These are phyloP conservation scores for Agarophyton chilense DNA, from an alignment of 23 red algal species.

Conservation along the genomic window DNA sequence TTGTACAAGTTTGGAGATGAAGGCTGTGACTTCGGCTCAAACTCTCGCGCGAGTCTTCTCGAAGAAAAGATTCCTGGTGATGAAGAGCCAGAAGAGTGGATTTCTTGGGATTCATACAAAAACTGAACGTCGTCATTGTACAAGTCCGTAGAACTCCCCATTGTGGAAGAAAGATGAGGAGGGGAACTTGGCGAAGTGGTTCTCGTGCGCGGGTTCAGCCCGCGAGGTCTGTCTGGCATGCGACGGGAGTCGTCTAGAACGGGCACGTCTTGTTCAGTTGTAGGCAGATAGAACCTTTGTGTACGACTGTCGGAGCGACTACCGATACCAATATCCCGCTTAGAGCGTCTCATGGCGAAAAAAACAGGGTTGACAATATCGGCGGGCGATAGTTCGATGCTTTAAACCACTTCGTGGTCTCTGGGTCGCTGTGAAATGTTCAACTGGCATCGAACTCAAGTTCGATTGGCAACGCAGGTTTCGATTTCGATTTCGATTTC, in stretches of 20 bases:
- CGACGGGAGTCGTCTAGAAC: background rate
- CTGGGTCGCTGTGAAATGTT: background rate
- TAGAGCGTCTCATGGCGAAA: background rate
- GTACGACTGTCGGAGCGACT: background rate
- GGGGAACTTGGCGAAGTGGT: background rate
- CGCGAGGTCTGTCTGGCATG: constrained; percentile 6
- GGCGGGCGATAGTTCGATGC: background rate
- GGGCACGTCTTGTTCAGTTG: background rate
- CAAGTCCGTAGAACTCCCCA: background rate
- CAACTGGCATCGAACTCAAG: background rate
- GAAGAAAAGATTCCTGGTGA: background rate
- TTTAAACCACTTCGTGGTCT: background rate
- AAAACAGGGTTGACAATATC: background rate
- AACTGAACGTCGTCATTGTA: background rate
- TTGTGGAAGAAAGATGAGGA: background rate
- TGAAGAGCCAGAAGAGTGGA: background rate
- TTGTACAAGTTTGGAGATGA: background rate
- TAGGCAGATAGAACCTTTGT: background rate
- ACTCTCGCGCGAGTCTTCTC: background rate
- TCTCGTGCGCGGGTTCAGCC: background rate
- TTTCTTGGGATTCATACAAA: background rate
- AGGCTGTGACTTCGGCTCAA: constrained; percentile 16
- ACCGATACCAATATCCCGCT: background rate
- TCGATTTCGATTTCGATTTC: no score
- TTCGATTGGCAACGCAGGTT: no score